Conservation (phyloP, 257 asterid species). For the Ligustrum vulgare region DNA sequence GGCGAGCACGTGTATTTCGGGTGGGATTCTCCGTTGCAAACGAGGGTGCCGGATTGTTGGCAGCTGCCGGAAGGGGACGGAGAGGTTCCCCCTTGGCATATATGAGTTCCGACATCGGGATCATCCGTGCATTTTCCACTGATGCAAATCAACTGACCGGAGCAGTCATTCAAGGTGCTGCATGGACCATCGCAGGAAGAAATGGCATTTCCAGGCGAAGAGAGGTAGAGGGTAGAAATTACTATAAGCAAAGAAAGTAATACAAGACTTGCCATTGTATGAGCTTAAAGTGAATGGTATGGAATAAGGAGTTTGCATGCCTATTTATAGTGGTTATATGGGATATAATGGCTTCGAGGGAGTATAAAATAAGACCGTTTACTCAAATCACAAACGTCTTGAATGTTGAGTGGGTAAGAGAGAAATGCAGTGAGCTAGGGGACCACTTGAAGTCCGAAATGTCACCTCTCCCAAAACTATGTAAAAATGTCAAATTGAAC, state of each 20-base stretch:
- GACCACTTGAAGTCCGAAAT: no score
- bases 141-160: conserved; percentile 35
- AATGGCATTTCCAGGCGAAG: conserved; percentile 15
- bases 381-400: no score
- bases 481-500: no score
- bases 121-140: conserved; percentile 37
- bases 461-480: no score
- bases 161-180: conserved; percentile 26
- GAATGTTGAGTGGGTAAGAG: no score
- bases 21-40: conserved; percentile 18
- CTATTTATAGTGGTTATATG: neutral
- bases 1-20: conserved; percentile 38
- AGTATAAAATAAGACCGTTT: no score
- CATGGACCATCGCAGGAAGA: conserved; percentile 38
- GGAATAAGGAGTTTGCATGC: neutral
- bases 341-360: no score
- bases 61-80: conserved; percentile 22
- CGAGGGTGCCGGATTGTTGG: conserved; percentile 23
- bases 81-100: conserved; percentile 18
- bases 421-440: no score
- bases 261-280: conserved; percentile 21
- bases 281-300: neutral
- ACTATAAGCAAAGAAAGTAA: neutral
- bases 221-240: neutral
- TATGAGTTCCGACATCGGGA: conserved; percentile 32